phyloP scores from a whole-genome alignment of 2,329 filamentous ascomycete species.

The Dactylellina parvicollis region DNA sequence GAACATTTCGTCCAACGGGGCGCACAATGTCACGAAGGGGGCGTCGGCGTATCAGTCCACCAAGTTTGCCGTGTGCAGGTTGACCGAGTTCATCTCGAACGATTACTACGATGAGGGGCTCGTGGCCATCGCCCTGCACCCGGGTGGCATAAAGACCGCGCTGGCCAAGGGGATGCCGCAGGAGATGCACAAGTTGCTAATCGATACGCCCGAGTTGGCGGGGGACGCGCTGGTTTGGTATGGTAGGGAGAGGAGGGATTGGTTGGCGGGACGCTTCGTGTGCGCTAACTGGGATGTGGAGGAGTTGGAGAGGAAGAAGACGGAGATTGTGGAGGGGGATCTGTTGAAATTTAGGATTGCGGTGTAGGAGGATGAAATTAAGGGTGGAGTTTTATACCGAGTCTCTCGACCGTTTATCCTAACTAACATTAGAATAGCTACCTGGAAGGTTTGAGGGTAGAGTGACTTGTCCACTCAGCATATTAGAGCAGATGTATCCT shows the following conservation, averaged over 20 bases:
- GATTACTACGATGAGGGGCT: slow-evolving; percentile 64
- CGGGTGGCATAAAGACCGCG: slow-evolving; percentile 64
- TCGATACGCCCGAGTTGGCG: slow-evolving; percentile 32
- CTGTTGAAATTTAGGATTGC: slow-evolving; percentile 35
- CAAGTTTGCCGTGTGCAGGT: slow-evolving; percentile 64
- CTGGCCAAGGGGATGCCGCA: slow-evolving; percentile 61
- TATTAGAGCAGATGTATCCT: too few species aligned
- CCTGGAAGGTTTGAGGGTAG: too few species aligned
- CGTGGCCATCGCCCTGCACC: slow-evolving; percentile 63
- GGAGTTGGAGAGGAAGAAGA: slow-evolving; percentile 45
- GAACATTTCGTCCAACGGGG: slow-evolving; percentile 62
- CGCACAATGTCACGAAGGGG: slow-evolving; percentile 59
- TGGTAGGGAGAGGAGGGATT: slow-evolving; percentile 45
- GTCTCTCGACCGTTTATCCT: too few species aligned
- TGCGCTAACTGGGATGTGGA: slow-evolving; percentile 34
- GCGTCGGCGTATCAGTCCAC: slow-evolving; percentile 64
- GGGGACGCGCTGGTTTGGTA: slow-evolving; percentile 50
- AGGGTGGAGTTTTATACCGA: background rate
- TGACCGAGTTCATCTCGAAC: slow-evolving; percentile 63
- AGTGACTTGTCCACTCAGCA: too few species aligned
- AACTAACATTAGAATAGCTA: too few species aligned
- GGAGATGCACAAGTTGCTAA: slow-evolving; percentile 47
- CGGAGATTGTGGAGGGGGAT: slow-evolving; percentile 44
- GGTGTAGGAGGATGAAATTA: background rate
- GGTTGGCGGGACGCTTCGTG: slow-evolving; percentile 42